phyloP scores from a whole-genome alignment of 495 filamentous ascomycete species.

The Podospora sp. region DNA sequence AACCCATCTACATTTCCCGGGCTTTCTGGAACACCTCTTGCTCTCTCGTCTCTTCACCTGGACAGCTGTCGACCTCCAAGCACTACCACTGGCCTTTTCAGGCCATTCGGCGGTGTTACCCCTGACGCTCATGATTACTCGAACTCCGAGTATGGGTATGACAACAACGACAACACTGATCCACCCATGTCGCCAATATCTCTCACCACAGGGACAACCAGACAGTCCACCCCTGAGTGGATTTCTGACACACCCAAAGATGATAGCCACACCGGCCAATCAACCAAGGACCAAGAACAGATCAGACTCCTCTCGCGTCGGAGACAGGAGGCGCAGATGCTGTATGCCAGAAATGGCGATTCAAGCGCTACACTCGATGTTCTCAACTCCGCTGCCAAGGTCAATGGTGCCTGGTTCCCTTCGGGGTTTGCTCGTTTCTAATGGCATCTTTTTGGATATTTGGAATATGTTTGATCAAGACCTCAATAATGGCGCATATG shows the following conservation, averaged over 20 bases:
- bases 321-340: not conserved
- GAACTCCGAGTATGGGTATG: no score
- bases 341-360: not conserved
- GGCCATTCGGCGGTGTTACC: no score
- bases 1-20: no score
- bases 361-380: not conserved
- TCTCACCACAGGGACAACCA: not conserved
- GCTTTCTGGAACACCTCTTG: no score
- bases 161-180: not conserved
- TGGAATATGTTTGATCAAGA: not conserved
- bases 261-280: not conserved
- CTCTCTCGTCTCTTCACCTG: no score
- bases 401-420: not conserved
- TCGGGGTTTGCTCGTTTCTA: not conserved
- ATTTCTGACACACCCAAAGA: not conserved
- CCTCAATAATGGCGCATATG: no score
- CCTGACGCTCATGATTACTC: no score
- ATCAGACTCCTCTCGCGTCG: not conserved
- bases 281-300: not conserved
- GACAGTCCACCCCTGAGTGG: not conserved
- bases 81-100: no score
- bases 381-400: not conserved
- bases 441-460: no score
- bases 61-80: no score
- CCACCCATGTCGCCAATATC: not conserved